A percentile compares a stretch with the other conserved stretches of the same genome.
These are phyloP conservation scores for Fusarium sp. DNA, from an alignment of 2,329 filamentous ascomycete species.

Conservation along the genomic window DNA sequence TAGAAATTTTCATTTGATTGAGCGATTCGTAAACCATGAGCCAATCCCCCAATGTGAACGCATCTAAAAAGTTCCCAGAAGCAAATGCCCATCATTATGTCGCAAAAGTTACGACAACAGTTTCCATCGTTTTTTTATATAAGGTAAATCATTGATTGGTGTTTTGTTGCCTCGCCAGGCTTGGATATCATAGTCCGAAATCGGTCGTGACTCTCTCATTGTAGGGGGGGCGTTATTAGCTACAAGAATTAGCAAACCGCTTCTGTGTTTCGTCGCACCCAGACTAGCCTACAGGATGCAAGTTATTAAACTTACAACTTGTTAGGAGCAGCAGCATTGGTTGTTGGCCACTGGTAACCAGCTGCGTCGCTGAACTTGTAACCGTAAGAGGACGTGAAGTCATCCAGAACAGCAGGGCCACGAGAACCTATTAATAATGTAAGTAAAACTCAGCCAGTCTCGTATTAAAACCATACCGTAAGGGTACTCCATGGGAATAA, in stretches of 20 bases:
- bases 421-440: slow-evolving; percentile 78
- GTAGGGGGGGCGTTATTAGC: slow-evolving; percentile 37
- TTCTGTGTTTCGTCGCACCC: slow-evolving; percentile 3
- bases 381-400: slow-evolving; percentile 97
- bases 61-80: slow-evolving; percentile 39
- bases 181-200: slow-evolving; percentile 37
- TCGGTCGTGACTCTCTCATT: slow-evolving; percentile 32
- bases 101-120: slow-evolving; percentile 26
- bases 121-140: slow-evolving; percentile 31
- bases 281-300: slow-evolving; percentile 26
- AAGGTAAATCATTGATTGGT: slow-evolving; percentile 34
- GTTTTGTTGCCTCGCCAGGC: slow-evolving; percentile 18
- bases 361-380: slow-evolving; percentile 99
- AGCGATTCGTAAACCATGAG: slow-evolving; percentile 29
- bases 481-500: slow-evolving; percentile 99
- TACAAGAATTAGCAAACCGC: slow-evolving; percentile 34
- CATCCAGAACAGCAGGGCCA: slow-evolving; percentile 93
- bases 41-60: slow-evolving; percentile 25
- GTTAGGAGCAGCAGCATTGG: slow-evolving; percentile 73
- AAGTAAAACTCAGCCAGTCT: neutral
- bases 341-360: slow-evolving; percentile 94
- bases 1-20: slow-evolving; percentile 33
- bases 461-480: slow-evolving; percentile 73
- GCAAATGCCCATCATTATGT: slow-evolving; percentile 37
- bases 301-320: slow-evolving; percentile 74